Evolutionary conservation across 2,329 filamentous ascomycete species (phyloP).

Genomic region (Trichoderma sp.): DNA sequence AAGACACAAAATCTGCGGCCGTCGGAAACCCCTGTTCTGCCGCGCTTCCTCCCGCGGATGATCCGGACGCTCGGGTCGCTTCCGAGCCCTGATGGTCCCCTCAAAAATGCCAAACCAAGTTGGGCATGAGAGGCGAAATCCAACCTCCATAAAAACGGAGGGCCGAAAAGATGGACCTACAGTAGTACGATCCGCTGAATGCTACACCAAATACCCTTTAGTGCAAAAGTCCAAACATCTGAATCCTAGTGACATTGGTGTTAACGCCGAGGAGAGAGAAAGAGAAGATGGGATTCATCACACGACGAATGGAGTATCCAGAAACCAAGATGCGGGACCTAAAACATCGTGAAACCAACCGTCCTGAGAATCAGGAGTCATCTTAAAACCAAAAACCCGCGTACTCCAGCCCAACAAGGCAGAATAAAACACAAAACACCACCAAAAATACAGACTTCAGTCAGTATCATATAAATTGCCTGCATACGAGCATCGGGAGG

Average conservation of each 20-base stretch:
- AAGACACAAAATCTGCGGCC: slow-evolving; percentile 11
- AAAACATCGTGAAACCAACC: slow-evolving; percentile 4
- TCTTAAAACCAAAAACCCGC: background rate
- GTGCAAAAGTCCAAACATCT: background rate
- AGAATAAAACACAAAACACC: background rate
- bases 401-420: background rate
- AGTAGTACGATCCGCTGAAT: background rate
- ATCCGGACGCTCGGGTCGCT: slow-evolving; percentile 12
- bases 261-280: background rate
- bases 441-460: background rate
- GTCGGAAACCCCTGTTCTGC: slow-evolving; percentile 17
- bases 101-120: background rate
- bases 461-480: background rate
- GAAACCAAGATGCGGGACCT: background rate
- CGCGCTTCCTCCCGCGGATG: slow-evolving; percentile 15
- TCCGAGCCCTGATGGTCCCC: background rate
- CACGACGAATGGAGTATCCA: background rate
- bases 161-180: background rate
- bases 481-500: slow-evolving; percentile 9
- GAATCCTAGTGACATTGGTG: background rate
- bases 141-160: background rate
- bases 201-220: background rate
- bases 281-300: background rate
- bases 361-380: background rate
- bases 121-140: background rate